Conservation (phyloP, 2,329 filamentous ascomycete genomes). For the Tolypocladium capitatum region DNA sequence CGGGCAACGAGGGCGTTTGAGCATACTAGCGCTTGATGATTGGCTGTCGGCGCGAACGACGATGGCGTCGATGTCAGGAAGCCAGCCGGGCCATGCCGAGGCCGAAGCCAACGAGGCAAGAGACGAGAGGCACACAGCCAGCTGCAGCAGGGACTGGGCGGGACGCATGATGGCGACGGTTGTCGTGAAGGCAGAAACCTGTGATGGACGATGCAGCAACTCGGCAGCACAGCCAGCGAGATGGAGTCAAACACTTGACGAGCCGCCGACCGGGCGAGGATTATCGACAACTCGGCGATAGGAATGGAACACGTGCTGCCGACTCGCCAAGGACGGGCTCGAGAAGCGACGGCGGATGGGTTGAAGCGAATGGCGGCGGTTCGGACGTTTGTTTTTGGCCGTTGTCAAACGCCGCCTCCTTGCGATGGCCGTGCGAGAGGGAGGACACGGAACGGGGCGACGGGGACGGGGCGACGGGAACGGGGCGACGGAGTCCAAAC, state of each 20-base stretch:
- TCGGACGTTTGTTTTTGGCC: background rate
- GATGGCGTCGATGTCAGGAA: conserved; percentile 38
- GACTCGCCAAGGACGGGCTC: background rate
- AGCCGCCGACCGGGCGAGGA: background rate
- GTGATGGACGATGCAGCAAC: background rate
- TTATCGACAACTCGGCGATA: background rate
- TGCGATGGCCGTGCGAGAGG: conserved; percentile 1
- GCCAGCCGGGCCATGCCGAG: conserved; percentile 43
- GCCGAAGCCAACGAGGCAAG: conserved; percentile 35
- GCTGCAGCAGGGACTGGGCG: conserved; percentile 29
- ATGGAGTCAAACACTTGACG: background rate
- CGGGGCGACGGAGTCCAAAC: too few species aligned
- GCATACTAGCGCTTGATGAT: conserved; percentile 6
- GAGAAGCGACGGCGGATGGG: background rate
- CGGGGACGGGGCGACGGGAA: too few species aligned
- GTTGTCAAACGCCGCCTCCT: background rate
- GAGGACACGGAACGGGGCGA: background rate
- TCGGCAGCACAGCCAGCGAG: background rate
- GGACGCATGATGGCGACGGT: conserved; percentile 32
- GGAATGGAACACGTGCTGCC: background rate
- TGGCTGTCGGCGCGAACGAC: conserved; percentile 34
- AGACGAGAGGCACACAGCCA: conserved; percentile 37
- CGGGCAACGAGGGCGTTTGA: background rate
- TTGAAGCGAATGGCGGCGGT: background rate
- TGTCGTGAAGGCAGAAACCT: background rate